These are phyloP conservation scores for Dioscorea alata DNA, from an alignment of 106 monocot species.

Conservation along the genomic window DNA sequence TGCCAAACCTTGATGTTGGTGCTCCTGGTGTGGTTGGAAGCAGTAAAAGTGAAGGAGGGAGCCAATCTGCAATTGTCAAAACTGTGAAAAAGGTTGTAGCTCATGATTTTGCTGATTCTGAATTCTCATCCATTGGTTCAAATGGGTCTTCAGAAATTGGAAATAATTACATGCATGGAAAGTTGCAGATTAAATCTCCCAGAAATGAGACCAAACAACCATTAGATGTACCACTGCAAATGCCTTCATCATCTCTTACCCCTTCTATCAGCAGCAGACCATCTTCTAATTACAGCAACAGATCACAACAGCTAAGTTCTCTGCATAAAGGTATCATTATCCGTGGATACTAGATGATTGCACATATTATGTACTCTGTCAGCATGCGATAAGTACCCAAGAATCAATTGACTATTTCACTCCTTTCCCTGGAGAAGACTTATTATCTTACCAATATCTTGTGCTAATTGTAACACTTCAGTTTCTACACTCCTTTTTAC, in stretches of 20 bases:
- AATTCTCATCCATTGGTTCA: slow-evolving; percentile 4
- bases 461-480: no score
- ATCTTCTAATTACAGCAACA: slow-evolving; percentile 42
- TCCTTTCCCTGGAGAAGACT: no score
- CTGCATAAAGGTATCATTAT: slow-evolving; percentile 43
- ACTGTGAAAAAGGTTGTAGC: slow-evolving; percentile 7
- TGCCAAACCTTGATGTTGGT: slow-evolving; percentile 21
- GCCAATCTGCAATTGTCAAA: slow-evolving; percentile 11
- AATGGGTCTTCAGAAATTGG: slow-evolving; percentile 9
- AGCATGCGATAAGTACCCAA: no score
- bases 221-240: slow-evolving; percentile 18
- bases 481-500: no score
- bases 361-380: no score
- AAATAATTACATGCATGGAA: slow-evolving; percentile 1
- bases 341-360: no score
- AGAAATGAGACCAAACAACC: slow-evolving; percentile 9
- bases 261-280: slow-evolving; percentile 34
- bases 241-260: slow-evolving; percentile 20
- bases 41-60: slow-evolving; percentile 26
- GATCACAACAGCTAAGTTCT: slow-evolving; percentile 33
- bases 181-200: slow-evolving; percentile 16
- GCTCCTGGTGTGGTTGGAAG: slow-evolving; percentile 10
- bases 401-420: no score
- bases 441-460: no score
- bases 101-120: not conserved